Conservation (phyloP, 2,329 filamentous ascomycete genomes). For the Fusarium nurragi region DNA sequence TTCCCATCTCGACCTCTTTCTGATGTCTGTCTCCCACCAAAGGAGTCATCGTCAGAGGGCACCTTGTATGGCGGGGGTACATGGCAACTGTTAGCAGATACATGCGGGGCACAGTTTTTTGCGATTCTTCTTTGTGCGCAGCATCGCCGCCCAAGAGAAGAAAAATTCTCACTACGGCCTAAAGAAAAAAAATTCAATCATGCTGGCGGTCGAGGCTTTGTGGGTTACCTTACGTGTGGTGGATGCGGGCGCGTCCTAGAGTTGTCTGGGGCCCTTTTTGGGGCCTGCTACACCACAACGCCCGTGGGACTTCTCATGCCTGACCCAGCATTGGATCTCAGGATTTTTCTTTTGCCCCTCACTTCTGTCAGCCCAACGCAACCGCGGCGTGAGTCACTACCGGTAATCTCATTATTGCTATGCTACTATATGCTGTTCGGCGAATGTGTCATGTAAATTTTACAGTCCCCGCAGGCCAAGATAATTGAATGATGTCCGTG, state of each 20-base stretch:
- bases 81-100: constrained; percentile 45
- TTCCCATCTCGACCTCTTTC: constrained; percentile 2
- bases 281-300: constrained; percentile 20
- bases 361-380: constrained; percentile 42
- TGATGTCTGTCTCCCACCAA: constrained; percentile 7
- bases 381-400: constrained; percentile 44
- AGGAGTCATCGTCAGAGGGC: constrained; percentile 10
- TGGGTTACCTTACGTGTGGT: constrained; percentile 34
- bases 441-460: constrained; percentile 4
- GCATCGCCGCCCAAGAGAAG: constrained; percentile 23
- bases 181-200: constrained; percentile 41
- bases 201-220: constrained; percentile 36
- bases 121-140: constrained; percentile 26
- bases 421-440: neutral
- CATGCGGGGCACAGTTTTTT: constrained; percentile 37
- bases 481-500: neutral
- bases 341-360: constrained; percentile 37
- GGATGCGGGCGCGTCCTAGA: constrained; percentile 27
- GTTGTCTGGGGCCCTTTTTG: constrained; percentile 30
- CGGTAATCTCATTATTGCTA: neutral
- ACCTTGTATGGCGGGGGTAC: constrained; percentile 36
- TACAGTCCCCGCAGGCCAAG: neutral
- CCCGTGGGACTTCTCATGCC: constrained; percentile 38
- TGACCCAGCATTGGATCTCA: constrained; percentile 33
- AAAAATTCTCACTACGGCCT: constrained; percentile 44